phyloP scores from a whole-genome alignment of 768 basidiomycete genomes.

The Neoboletus brunneissimus region DNA sequence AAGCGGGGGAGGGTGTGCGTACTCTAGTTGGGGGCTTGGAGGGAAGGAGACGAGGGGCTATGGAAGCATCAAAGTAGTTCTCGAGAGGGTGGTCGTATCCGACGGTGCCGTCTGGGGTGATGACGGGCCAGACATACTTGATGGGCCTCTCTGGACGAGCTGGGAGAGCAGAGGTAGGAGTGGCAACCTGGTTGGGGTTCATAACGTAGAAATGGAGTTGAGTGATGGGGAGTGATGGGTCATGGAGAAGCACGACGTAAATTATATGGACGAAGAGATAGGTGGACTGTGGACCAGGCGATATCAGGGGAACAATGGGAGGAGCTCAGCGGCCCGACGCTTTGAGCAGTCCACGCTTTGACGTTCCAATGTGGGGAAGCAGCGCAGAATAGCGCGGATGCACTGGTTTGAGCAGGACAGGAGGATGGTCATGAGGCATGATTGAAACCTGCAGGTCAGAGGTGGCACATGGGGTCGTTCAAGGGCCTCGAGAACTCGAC shows the following conservation, averaged over 20 bases:
- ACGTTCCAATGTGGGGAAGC: neutral
- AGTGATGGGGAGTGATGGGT: neutral
- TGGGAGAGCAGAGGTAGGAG: slow-evolving; percentile 13
- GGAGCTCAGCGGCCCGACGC: neutral
- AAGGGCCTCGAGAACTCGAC: slow-evolving; percentile 7
- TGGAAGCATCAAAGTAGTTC: slow-evolving; percentile 26
- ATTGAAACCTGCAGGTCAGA: slow-evolving; percentile 1
- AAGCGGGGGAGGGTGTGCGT: neutral
- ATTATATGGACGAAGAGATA: slow-evolving; percentile 17
- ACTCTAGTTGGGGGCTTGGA: slow-evolving; percentile 14
- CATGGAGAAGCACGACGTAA: neutral
- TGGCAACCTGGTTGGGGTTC: slow-evolving; percentile 1
- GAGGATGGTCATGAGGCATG: slow-evolving; percentile 16
- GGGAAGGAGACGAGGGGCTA: slow-evolving; percentile 17
- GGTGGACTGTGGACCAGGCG: slow-evolving; percentile 23
- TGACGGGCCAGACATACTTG: slow-evolving; percentile 11
- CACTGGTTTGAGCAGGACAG: slow-evolving; percentile 15
- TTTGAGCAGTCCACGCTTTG: slow-evolving; percentile 15
- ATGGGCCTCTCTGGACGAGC: slow-evolving; percentile 10
- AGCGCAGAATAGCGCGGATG: neutral
- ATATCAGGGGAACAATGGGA: slow-evolving; percentile 17
- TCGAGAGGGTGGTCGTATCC: slow-evolving; percentile 23
- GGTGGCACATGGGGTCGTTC: neutral
- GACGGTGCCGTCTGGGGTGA: slow-evolving; percentile 13
- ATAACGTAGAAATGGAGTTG: slow-evolving; percentile 12